Evolutionary conservation across 2,329 filamentous ascomycete genomes (phyloP), one percentile per base, ranked within the genome.

Genomic region (Podosphaera aphanis): DNA sequence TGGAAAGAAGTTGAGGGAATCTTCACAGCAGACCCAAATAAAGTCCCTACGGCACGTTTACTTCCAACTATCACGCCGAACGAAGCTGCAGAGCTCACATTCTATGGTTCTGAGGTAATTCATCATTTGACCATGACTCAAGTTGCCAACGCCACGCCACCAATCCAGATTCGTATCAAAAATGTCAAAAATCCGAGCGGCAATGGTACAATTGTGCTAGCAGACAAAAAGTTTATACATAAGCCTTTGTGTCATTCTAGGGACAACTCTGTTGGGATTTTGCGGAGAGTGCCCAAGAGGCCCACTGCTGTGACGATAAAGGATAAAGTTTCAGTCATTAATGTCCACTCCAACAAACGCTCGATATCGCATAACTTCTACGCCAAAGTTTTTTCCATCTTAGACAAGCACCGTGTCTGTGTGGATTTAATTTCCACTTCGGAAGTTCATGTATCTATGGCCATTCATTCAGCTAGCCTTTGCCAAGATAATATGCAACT

Each of bases 1-100:
- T 95, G 90, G 90, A 98, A 98, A 66, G 90, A 98, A 61, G 90
- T 98, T 5, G 90, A 98, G 61, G 86, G 85, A 48, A 92, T 95
- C 59, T 90, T 93, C 63, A 78, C 72, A 2, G 70, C 70, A 5
- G 88, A 94, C 57, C 83, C 83, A 2, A 74, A 80, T 54, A 92
- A 90, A 62, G 83, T 92, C 35, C 86, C 88, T 2, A 95, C 88
- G 0, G 92, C 90, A n/a, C 72, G 80, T 41, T 69, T 98, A n/a
- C 71, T 98, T 39, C 66, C 78, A 10, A 78, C 79, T 46, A 93
- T 98, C 59, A 94, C 88, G 2, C 90, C 90, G 0, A 80, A 84
- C 8, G 90, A 98, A 63, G 90, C 90, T 1, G 88, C 90, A 11
- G 90, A 98, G 62, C 68, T 98, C 65, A 95, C 90, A 1, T 90